Percentiles rank a stretch among this genome's conserved stretches.
These are phyloP conservation scores for Wickerhamiella shivajii DNA, from an alignment of 805 yeast species.

Conservation along the genomic window DNA sequence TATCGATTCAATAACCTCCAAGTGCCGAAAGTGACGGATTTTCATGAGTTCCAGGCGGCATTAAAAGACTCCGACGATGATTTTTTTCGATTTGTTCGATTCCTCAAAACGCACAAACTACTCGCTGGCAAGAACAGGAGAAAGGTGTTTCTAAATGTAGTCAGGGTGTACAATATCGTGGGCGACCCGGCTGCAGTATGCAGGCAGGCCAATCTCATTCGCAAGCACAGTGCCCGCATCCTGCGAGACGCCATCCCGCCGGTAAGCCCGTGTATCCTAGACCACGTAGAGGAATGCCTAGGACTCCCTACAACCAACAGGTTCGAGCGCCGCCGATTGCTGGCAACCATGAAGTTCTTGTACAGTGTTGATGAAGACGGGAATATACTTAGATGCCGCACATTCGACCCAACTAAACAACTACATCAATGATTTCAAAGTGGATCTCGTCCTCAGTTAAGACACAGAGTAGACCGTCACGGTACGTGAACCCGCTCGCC, in stretches of 20 bases:
- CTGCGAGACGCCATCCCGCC: constrained; percentile 9
- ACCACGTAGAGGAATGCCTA: constrained; percentile 3
- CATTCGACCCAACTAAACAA: not conserved
- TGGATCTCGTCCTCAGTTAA: constrained; percentile 4
- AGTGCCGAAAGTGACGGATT: constrained; percentile 11
- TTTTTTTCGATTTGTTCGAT: constrained; percentile 11
- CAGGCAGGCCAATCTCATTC: constrained; percentile 9
- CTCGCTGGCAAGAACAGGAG: constrained; percentile 13
- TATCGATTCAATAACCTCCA: constrained; percentile 14
- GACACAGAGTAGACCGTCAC: not conserved
- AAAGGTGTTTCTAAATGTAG: constrained; percentile 12
- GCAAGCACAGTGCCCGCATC: not conserved
- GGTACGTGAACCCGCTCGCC: not conserved
- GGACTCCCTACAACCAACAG: not conserved
- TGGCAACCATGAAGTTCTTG: constrained; percentile 4
- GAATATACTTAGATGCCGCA: constrained; percentile 1
- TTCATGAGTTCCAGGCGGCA: constrained; percentile 10
- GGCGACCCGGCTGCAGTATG: constrained; percentile 7
- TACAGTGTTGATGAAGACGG: constrained; percentile 4
- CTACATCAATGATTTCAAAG: constrained; percentile 2
- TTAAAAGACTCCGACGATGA: not conserved
- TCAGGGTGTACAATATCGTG: constrained; percentile 2
- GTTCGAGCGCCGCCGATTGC: constrained; percentile 5
- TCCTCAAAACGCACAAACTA: constrained; percentile 9
- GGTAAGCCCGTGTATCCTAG: constrained; percentile 8